Conservation (phyloP, 495 filamentous ascomycete species). For the Penicillium cosmopolitanum region DNA sequence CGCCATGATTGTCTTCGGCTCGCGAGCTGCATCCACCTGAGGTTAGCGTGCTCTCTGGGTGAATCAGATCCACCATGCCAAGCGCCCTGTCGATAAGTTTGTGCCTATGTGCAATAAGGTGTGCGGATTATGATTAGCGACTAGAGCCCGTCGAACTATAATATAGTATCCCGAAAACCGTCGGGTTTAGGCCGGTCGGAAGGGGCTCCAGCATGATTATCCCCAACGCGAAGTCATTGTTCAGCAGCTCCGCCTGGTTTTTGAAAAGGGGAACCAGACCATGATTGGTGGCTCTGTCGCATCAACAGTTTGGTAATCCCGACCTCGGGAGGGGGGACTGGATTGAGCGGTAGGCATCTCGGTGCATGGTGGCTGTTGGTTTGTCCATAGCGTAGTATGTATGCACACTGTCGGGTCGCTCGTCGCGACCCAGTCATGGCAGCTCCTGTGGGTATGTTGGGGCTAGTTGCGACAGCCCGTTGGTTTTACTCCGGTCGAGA, state of each 20-base stretch:
- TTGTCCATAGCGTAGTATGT: background rate
- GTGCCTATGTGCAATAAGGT: constrained; percentile 7
- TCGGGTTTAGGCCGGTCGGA: background rate
- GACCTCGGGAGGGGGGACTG: background rate
- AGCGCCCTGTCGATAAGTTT: background rate
- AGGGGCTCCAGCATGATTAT: no score
- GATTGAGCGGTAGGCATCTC: constrained; percentile 1
- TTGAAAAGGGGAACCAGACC: background rate
- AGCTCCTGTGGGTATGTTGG: constrained; percentile 1
- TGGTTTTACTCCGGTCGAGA: background rate
- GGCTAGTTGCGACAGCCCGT: background rate
- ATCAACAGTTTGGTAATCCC: background rate
- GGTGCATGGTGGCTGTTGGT: constrained; percentile 7
- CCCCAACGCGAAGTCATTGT: no score
- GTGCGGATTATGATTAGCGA: background rate
- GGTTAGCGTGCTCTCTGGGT: constrained; percentile 1
- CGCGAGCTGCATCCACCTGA: constrained; percentile 1
- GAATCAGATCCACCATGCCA: background rate
- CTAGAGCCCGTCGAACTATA: background rate
- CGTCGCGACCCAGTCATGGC: background rate
- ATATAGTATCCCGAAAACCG: background rate
- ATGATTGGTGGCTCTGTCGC: background rate
- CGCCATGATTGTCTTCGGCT: background rate
- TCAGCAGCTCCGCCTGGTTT: background rate
- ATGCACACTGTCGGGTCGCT: background rate